Percentiles rank a stretch among this genome's conserved stretches.
Conservation (phyloP, 345 rosid genomes). For the Brassica incana region DNA sequence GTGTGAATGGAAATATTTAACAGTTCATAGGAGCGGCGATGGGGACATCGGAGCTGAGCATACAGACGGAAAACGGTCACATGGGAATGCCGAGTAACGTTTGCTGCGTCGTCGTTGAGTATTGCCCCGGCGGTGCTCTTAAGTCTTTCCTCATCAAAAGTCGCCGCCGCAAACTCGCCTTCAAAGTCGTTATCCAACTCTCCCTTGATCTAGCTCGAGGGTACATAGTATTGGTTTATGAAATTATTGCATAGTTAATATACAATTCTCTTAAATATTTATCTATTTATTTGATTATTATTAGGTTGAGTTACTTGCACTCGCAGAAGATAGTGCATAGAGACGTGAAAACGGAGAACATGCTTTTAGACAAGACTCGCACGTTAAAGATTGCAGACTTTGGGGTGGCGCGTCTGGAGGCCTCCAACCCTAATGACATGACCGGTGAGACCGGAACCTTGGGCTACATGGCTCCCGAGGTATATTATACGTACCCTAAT, state of each 20-base stretch:
- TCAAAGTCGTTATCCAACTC: constrained; percentile 86
- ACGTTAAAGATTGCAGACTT: constrained; percentile 92
- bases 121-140: constrained; percentile 90
- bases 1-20: not conserved
- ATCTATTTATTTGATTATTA: not conserved
- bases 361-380: constrained; percentile 88
- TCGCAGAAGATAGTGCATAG: constrained; percentile 89
- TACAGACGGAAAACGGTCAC: constrained; percentile 79
- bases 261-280: not conserved
- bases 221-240: constrained; percentile 27
- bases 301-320: constrained; percentile 91
- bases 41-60: constrained; percentile 79
- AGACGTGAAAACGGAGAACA: constrained; percentile 98
- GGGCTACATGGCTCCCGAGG: constrained; percentile 99
- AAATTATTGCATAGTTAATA: not conserved
- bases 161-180: constrained; percentile 85
- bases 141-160: constrained; percentile 90
- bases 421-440: constrained; percentile 98
- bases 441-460: constrained; percentile 99
- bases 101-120: constrained; percentile 94
- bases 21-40: constrained; percentile 91
- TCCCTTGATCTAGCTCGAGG: constrained; percentile 97
- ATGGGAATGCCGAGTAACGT: constrained; percentile 82
- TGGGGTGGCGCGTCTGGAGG: constrained; percentile 97
- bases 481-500: constrained; percentile 15